Base-by-base conservation (phyloP, 352 stramenopile species). In the Pythium aristosporum region DNA sequence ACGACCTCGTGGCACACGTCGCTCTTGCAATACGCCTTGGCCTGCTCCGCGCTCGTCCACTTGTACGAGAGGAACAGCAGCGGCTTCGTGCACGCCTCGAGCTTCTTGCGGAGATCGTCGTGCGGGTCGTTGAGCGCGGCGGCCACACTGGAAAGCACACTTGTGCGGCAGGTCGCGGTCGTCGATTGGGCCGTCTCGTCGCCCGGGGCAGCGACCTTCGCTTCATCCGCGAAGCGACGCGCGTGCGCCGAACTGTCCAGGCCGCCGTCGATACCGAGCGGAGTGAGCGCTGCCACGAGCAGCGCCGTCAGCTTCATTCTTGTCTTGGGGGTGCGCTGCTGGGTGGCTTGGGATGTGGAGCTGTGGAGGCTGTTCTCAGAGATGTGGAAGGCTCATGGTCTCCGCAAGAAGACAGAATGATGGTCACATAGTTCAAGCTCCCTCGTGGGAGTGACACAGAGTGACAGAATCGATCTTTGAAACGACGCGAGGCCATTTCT, bases 1-100 rank as follows among this genome's bases (percentile, higher is more conserved):
- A 82, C 71, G 0, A 67, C 67, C 10, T 55, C 30, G 36, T 43
- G 36, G 43, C 80, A 89, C 9, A 44, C 48, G 12, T 79, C 49
- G 20, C 74, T 51, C 21, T 63, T 54, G 70, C 78, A 89, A 60
- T 85, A 89, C 15, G 67, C 75, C 39, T 36, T 59, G 10, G 69
- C 60, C 20, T 82, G 59, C n/a, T 39, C 60, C 1, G 43, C 36
- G 0, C 56, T 67, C 9, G 71, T 28, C 69, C 71, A 85, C 70
- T 84, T 69, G 62, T 47, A 57, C 9, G 75, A 62, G 2, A 66
- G 32, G 49, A 75, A 77, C 23, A 88, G 68, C 52, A 87, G 61
- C 42, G 72, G 75, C 5, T 34, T 10, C 21, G 58, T 69, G 57
- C 73, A 80, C 15, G 63, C 42, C 16, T 64, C 47, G 21, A 75